Conservation (phyloP, 495 filamentous ascomycete species). For the Daldinia childiae region DNA sequence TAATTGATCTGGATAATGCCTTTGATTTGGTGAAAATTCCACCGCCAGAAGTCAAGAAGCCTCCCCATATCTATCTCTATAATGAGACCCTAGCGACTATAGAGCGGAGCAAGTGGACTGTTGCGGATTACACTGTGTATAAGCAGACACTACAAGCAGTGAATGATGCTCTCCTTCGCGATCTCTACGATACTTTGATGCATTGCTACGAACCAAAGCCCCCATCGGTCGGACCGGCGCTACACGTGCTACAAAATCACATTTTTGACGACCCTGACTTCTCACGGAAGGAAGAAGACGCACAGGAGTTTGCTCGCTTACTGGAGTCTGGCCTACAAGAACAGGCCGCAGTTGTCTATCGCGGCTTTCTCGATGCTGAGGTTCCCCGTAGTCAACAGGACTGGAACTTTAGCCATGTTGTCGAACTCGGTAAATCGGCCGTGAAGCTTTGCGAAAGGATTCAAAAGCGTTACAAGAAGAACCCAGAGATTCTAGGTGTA, state of each 20-base stretch:
- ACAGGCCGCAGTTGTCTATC: conserved; percentile 78
- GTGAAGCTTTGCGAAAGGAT: conserved; percentile 84
- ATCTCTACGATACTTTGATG: conserved; percentile 85
- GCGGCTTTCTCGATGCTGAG: conserved; percentile 72
- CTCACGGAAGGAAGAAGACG: conserved; percentile 70
- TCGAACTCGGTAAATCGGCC: conserved; percentile 85
- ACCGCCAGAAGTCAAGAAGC: conserved; percentile 64
- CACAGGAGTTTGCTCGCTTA: conserved; percentile 71
- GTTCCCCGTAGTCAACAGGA: conserved; percentile 78
- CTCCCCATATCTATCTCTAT: conserved; percentile 53
- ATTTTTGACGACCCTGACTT: conserved; percentile 83
- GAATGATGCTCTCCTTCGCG: conserved; percentile 84
- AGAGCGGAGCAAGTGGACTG: conserved; percentile 73
- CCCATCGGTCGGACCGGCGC: conserved; percentile 77
- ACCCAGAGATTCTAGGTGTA: conserved; percentile 89
- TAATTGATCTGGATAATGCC: conserved; percentile 81
- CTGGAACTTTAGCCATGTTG: conserved; percentile 88
- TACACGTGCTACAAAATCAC: conserved; percentile 85
- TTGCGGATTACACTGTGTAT: conserved; percentile 78
- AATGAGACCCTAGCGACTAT: conserved; percentile 54
- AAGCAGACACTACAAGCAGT: conserved; percentile 77
- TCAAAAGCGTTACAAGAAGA: conserved; percentile 89
- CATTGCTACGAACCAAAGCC: conserved; percentile 90
- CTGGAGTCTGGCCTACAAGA: conserved; percentile 76
- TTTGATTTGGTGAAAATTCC: conserved; percentile 83